These are phyloP conservation scores for Fomitiporia mediterranea DNA, from an alignment of 1,284 basidiomycete species.

Conservation along the genomic window DNA sequence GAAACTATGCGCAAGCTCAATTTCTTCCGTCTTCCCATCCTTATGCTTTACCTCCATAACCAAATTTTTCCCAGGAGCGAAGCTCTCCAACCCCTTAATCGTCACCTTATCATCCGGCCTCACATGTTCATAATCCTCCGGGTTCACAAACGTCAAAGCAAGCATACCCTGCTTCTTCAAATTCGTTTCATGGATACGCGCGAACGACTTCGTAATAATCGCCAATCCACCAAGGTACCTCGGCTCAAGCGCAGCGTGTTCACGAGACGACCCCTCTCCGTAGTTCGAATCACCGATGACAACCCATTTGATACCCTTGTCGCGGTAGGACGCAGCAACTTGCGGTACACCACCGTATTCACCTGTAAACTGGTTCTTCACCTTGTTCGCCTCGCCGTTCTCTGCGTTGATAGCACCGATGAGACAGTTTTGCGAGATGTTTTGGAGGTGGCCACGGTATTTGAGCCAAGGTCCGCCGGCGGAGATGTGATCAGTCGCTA, in stretches of 20 bases:
- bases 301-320: conserved; percentile 90
- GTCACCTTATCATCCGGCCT: conserved; percentile 79
- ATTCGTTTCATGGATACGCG: conserved; percentile 98
- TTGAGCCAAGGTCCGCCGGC: conserved; percentile 99
- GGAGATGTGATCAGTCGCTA: conserved; percentile 83
- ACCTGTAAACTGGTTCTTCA: conserved; percentile 89
- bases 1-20: conserved; percentile 75
- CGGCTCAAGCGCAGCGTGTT: conserved; percentile 97
- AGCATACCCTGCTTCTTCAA: conserved; percentile 98
- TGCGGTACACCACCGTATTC: conserved; percentile 85
- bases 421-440: conserved; percentile 98
- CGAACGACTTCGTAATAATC: conserved; percentile 93
- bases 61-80: conserved; percentile 86
- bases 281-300: conserved; percentile 95
- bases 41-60: conserved; percentile 76
- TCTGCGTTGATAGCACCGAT: conserved; percentile 96
- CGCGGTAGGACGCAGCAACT: conserved; percentile 85
- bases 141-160: conserved; percentile 83
- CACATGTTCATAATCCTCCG: conserved; percentile 89
- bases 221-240: conserved; percentile 95
- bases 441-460: conserved; percentile 98
- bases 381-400: conserved; percentile 94
- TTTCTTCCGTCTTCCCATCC: conserved; percentile 73
- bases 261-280: conserved; percentile 96
- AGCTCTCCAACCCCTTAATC: conserved; percentile 78